These are phyloP conservation scores for Pisolithus tinctorius DNA, from an alignment of 768 basidiomycete species.

Conservation along the genomic window DNA sequence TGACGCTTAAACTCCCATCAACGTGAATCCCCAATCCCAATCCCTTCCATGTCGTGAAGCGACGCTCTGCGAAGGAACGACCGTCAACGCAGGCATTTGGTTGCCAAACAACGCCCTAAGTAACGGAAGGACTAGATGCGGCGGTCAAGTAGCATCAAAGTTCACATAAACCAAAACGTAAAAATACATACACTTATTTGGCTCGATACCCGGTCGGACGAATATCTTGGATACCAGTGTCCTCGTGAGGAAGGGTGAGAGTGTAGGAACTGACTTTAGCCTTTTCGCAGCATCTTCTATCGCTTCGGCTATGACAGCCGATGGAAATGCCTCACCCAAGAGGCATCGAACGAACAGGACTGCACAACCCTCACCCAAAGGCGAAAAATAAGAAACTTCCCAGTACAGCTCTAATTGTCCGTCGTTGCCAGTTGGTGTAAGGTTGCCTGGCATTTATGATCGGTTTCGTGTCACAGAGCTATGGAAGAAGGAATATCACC, in stretches of 20 bases:
- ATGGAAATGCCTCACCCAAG: background rate
- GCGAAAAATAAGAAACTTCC: constrained; percentile 43
- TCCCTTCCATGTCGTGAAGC: constrained; percentile 13
- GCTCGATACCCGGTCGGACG: constrained; percentile 7
- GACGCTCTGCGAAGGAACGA: constrained; percentile 16
- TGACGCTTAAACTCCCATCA: constrained; percentile 19
- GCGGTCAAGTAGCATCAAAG: background rate
- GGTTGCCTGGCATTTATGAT: background rate
- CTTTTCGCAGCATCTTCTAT: constrained; percentile 7
- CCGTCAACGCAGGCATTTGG: constrained; percentile 22
- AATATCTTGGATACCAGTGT: constrained; percentile 23
- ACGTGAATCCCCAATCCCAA: constrained; percentile 25
- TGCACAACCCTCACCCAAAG: constrained; percentile 33
- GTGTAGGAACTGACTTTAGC: constrained; percentile 9
- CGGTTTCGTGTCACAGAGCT: background rate
- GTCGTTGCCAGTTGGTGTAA: background rate
- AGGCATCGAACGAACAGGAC: constrained; percentile 38
- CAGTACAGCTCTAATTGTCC: constrained; percentile 29
- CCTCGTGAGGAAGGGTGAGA: constrained; percentile 16
- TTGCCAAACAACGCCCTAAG: constrained; percentile 15
- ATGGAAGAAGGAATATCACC: background rate
- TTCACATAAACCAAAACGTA: background rate
- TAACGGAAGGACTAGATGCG: constrained; percentile 11
- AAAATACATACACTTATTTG: constrained; percentile 13
- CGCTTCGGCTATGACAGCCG: background rate